Base-by-base conservation (phyloP, 345 rosid genomes). In the Eucalyptus coolabah region DNA sequence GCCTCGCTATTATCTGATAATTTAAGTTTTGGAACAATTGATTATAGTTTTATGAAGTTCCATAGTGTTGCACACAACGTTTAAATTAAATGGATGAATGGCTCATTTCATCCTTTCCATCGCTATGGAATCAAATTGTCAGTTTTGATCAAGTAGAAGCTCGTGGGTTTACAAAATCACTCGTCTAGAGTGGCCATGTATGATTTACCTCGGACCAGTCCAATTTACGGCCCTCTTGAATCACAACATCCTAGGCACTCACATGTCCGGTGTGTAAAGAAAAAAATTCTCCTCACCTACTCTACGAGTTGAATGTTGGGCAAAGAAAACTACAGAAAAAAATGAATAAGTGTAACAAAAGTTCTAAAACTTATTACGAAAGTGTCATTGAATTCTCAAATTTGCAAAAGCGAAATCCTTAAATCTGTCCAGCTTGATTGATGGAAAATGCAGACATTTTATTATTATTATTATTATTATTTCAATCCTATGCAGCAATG, bases 401-500 rank as follows among this genome's bases (percentile, higher is more conserved):
- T 53, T 53, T 53, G 4, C 56, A 53, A 18, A 53, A 53, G 0
- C 3, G 24, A 53, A 53, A 53, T 53, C 56, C 56, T 53, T 53
- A 53, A 18, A 0, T 53, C 24, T 0, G 0, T 53, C 56, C 0
- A 53, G 9, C 56, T 53, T 53, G 56, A 53, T 53, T 18, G 23
- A 53, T 0, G 4, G 56, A 53, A 53, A 7, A 53, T 53, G 24
- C 9, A 18, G 9, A 51, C 23, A 51, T 51, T 51, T 16, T 51
- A 15, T 50, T 50, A 0, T 5, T 14, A 14, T 50, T 50, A 50
- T 50, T 50, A 2, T 50, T 51, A n/a, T n/a, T n/a, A n/a, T n/a
- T 51, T 51, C 23, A 51, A 51, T 18, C 56, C 56, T 7, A 53
- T 53, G 56, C 24, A 53, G 9, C 24, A 0, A 53, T 53, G 56